Evolutionary conservation across 768 basidiomycete species (phyloP).

Genomic region (Gyrodon lividus): DNA sequence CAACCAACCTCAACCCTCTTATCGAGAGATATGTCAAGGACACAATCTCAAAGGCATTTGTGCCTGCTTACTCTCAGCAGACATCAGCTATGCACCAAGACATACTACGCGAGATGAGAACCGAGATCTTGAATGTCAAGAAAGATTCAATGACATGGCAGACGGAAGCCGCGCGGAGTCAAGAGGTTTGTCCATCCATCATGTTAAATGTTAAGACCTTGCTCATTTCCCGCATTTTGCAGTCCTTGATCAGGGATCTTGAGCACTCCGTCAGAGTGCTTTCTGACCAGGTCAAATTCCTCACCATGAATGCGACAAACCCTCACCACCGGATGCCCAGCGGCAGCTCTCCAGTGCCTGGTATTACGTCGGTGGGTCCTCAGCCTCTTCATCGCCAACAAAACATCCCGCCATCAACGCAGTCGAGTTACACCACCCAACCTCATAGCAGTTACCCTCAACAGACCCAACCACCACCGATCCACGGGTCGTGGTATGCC

Average conservation of each 20-base stretch:
- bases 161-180: constrained; percentile 68
- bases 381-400: constrained; percentile 36
- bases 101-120: constrained; percentile 68
- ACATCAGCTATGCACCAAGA: constrained; percentile 80
- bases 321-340: constrained; percentile 34
- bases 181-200: constrained; percentile 58
- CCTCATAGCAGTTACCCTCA: constrained; percentile 31
- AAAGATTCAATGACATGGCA: constrained; percentile 82
- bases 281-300: constrained; percentile 80
- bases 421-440: constrained; percentile 32
- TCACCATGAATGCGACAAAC: constrained; percentile 54
- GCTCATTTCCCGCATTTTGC: constrained; percentile 10
- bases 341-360: constrained; percentile 34
- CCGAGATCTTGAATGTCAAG: constrained; percentile 75
- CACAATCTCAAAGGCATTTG: constrained; percentile 65
- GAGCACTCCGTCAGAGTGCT: constrained; percentile 74
- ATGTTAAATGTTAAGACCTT: not conserved
- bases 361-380: constrained; percentile 37
- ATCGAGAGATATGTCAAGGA: constrained; percentile 85
- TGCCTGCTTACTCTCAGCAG: constrained; percentile 75
- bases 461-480: constrained; percentile 30
- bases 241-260: constrained; percentile 78
- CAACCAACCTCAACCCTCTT: constrained; percentile 67
- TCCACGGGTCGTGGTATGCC: constrained; percentile 54
- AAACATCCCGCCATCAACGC: constrained; percentile 38